Base-by-base conservation (phyloP, 352 stramenopile species). In the Phytophthora chlamydospora region DNA sequence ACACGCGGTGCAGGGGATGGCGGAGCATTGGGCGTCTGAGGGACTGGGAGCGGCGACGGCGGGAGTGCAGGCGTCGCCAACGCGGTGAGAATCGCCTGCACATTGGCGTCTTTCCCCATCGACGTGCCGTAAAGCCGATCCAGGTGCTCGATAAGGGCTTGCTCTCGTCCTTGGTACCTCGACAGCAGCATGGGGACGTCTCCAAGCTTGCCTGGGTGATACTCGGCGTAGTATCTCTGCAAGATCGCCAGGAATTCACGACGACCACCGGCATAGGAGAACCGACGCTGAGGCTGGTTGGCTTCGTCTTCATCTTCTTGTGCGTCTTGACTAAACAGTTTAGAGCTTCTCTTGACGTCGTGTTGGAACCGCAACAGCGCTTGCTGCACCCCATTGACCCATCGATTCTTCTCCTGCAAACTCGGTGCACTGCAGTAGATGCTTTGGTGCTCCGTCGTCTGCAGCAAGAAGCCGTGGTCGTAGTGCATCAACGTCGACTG, bases 391-490 rank as follows among this genome's bases (percentile, higher is more conserved):
- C 81, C 80, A 21, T 72, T 63, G 6, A 87, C 50, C 85, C 85
- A 92, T 27, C 83, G 86, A 39, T 71, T 74, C 43, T 88, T 90
- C 45, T 93, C 85, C 1, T 76, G 60, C 3, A 75, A 69, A 56
- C 61, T 90, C 4, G 80, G 69, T 0, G 80, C 80, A 50, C 85
- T 93, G 52, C 83, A 93, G 27, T 80, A 80, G 32, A 91, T 76
- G n/a, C 67, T 71, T 39, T 88, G 82, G 11, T 78, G 65, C n/a
- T 71, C 48, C 0, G 48, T 43, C 0, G 80, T 88, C 39, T 90
- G 78, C n/a, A 93, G 58, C 34, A 88, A 58, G 33, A 93, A 93
- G 1, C 76, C 78, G 53, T 93, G 73, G 14, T 84, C 68, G 66
- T 93, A 93, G 45, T 88, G 79, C 47, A 92, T 63, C 31, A 91